Evolutionary conservation across 176 grass and related monocot genomes (phyloP).

Genomic region (Elymus sibiricus): DNA sequence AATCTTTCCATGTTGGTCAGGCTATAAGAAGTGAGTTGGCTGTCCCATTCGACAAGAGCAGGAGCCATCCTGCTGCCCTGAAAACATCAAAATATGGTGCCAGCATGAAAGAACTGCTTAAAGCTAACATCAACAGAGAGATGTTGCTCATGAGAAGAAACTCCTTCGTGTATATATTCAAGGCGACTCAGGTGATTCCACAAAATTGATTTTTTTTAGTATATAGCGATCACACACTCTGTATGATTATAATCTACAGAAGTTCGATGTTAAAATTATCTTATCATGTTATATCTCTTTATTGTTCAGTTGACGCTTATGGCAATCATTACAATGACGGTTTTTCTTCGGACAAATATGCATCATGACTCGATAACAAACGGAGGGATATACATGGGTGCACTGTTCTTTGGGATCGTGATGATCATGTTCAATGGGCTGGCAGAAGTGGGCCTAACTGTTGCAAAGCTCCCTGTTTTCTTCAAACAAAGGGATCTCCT

Average conservation of each 20-base stretch:
- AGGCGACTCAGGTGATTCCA: slow-evolving; percentile 44
- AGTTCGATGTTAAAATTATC: neutral
- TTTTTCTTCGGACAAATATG: slow-evolving; percentile 79
- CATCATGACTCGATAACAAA: slow-evolving; percentile 15
- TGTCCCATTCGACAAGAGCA: slow-evolving; percentile 64
- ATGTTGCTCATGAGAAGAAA: slow-evolving; percentile 91
- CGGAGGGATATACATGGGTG: slow-evolving; percentile 67
- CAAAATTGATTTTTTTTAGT: neutral
- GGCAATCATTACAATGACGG: slow-evolving; percentile 60
- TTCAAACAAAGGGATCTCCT: slow-evolving; percentile 85
- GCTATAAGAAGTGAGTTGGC: slow-evolving; percentile 41
- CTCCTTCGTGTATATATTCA: slow-evolving; percentile 86
- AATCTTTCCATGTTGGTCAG: slow-evolving; percentile 56
- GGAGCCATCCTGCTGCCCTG: slow-evolving; percentile 62
- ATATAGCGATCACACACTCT: neutral
- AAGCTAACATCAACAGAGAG: slow-evolving; percentile 69
- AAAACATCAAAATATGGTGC: slow-evolving; percentile 66
- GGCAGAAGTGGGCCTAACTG: slow-evolving; percentile 60
- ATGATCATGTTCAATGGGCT: slow-evolving; percentile 86
- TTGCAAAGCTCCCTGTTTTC: slow-evolving; percentile 72
- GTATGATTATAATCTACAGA: neutral
- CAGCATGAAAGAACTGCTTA: slow-evolving; percentile 54
- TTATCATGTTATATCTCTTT: neutral
- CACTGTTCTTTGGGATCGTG: slow-evolving; percentile 57
- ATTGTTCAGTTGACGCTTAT: slow-evolving; percentile 58